Percentiles rank a stretch among this genome's conserved stretches.
phyloP scores from a whole-genome alignment of 441 rosid species.

The Aleurites moluccanus region DNA sequence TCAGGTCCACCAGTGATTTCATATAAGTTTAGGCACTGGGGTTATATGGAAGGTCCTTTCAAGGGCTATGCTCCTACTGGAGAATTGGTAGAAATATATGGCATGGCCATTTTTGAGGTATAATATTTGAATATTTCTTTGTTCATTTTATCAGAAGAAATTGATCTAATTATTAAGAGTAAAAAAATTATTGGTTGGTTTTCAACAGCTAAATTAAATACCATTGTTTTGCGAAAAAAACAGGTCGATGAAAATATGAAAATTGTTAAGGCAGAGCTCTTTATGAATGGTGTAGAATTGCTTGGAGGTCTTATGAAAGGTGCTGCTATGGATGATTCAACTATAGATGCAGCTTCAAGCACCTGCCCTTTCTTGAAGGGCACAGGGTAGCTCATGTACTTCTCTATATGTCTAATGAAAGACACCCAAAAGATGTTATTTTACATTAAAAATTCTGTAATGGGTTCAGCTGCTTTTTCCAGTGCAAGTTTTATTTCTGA shows the following conservation, averaged over 20 bases:
- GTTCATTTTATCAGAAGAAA: background rate
- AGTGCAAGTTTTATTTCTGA: background rate
- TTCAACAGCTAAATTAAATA: background rate
- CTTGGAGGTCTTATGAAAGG: slow-evolving; percentile 58
- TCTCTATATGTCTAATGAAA: no score
- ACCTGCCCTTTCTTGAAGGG: slow-evolving; percentile 46
- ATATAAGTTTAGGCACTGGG: slow-evolving; percentile 82
- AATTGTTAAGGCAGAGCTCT: slow-evolving; percentile 51
- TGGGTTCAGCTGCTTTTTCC: background rate
- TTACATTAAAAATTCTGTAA: no score
- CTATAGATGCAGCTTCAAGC: slow-evolving; percentile 29
- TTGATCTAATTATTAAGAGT: no score
- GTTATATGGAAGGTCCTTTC: slow-evolving; percentile 71
- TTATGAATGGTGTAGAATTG: slow-evolving; percentile 44
- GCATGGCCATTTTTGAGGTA: slow-evolving; percentile 47
- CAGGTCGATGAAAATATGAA: slow-evolving; percentile 55
- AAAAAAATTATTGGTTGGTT: no score
- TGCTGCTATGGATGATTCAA: slow-evolving; percentile 10
- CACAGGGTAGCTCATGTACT: slow-evolving; percentile 31
- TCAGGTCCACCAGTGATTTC: slow-evolving; percentile 56
- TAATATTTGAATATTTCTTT: background rate
- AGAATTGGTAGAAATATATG: slow-evolving; percentile 46
- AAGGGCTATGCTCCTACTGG: slow-evolving; percentile 61
- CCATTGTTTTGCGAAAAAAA: background rate
- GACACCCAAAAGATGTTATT: no score